Percentiles rank a stretch among this genome's conserved stretches.
Evolutionary conservation across 2,329 filamentous ascomycete genomes (phyloP).

Genomic region (Paraphaeosphaeria minitans): DNA sequence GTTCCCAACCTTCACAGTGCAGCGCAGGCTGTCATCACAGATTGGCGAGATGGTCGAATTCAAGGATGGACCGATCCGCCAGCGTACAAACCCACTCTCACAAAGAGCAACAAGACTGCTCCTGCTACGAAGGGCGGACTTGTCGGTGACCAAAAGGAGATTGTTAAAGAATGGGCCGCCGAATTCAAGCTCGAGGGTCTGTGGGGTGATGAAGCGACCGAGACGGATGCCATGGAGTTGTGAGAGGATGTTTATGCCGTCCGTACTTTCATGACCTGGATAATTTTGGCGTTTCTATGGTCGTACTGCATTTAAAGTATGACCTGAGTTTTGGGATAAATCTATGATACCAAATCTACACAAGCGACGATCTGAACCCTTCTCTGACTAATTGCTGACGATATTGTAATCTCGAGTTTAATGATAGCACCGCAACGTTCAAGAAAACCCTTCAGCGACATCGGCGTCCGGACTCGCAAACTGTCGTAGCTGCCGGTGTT

Average conservation of each 20-base stretch:
- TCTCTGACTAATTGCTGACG: not conserved
- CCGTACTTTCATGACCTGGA: not conserved
- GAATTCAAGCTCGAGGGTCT: conserved; percentile 95
- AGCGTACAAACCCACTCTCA: conserved; percentile 62
- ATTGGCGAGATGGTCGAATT: conserved; percentile 94
- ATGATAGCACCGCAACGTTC: not conserved
- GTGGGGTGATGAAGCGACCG: conserved; percentile 70
- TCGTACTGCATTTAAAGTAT: not conserved
- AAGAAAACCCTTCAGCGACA: conserved; percentile 8
- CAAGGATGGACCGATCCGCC: conserved; percentile 89
- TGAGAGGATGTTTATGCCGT: conserved; percentile 1
- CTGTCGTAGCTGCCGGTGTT: not conserved
- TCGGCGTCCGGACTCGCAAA: conserved; percentile 6
- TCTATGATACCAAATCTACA: conserved; percentile 16
- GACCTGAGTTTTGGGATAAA: conserved; percentile 1
- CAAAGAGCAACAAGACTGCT: conserved; percentile 46
- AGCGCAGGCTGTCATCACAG: conserved; percentile 91
- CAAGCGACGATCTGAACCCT: not conserved
- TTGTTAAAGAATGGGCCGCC: conserved; percentile 89
- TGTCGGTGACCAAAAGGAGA: conserved; percentile 72
- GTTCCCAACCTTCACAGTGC: conserved; percentile 87
- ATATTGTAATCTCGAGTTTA: not conserved
- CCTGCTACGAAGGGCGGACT: conserved; percentile 37
- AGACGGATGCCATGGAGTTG: conserved; percentile 45
- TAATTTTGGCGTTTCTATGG: conserved; percentile 7